Percentiles rank a stretch among this genome's conserved stretches.
Conservation (phyloP, 441 rosid genomes). For the Adansonia rubrostipa region DNA sequence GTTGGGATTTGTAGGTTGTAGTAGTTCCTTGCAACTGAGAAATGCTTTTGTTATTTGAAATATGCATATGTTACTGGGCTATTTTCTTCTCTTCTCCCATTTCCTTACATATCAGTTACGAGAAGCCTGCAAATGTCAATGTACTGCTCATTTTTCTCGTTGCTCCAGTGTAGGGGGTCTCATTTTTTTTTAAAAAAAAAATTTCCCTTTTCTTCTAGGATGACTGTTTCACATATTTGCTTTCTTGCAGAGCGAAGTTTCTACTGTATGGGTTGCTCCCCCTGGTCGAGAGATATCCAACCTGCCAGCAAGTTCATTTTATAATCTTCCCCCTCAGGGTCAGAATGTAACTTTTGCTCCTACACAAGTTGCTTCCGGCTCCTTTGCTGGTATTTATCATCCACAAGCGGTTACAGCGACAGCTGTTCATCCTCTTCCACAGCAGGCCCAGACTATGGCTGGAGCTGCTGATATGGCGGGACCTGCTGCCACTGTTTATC, state of each 20-base stretch:
- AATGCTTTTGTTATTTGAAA: too few species aligned
- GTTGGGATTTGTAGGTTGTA: too few species aligned
- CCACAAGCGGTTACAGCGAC: conserved; percentile 74
- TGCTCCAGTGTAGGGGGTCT: not conserved
- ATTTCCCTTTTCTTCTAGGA: conserved; percentile 13
- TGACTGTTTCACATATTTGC: conserved; percentile 27
- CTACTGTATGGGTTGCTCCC: conserved; percentile 80
- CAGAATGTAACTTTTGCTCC: conserved; percentile 85
- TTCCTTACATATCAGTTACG: not conserved
- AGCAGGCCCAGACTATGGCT: conserved; percentile 77
- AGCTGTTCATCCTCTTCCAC: conserved; percentile 73
- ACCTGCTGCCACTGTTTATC: conserved; percentile 75
- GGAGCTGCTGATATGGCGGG: conserved; percentile 79
- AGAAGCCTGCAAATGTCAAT: not conserved
- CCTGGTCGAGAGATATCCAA: conserved; percentile 75
- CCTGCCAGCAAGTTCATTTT: conserved; percentile 74
- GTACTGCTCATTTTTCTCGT: not conserved
- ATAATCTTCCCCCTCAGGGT: conserved; percentile 82
- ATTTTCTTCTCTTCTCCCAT: not conserved
- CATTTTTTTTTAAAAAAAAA: not conserved
- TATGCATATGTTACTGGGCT: not conserved
- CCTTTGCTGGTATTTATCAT: conserved; percentile 73
- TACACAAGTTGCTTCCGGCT: conserved; percentile 71
- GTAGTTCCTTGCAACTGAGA: too few species aligned
- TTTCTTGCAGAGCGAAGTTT: conserved; percentile 74